These are phyloP conservation scores for Auricularia sp. DNA, from an alignment of 768 basidiomycete species.

Conservation along the genomic window DNA sequence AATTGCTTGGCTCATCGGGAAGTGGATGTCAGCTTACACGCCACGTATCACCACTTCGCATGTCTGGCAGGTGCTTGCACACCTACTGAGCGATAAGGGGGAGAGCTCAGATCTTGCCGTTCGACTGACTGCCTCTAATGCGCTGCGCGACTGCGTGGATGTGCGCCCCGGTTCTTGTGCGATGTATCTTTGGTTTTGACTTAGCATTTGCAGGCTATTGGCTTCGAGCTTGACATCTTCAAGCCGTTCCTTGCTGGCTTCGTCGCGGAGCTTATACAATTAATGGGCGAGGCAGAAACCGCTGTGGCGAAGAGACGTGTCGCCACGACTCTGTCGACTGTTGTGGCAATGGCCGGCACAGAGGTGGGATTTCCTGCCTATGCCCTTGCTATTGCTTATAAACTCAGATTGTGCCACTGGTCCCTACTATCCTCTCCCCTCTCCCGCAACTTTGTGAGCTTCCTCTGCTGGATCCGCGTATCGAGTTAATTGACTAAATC, in stretches of 20 bases:
- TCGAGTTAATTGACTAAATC: conserved; percentile 5
- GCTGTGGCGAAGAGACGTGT: conserved; percentile 70
- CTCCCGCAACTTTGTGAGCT: conserved; percentile 63
- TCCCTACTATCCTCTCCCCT: conserved; percentile 48
- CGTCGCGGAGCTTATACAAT: conserved; percentile 54
- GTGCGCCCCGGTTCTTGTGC: conserved; percentile 35
- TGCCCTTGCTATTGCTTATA: conserved; percentile 1
- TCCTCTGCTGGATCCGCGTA: neutral
- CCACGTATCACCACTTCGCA: conserved; percentile 41
- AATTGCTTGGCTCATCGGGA: conserved; percentile 89
- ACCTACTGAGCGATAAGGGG: conserved; percentile 61
- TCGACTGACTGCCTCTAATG: conserved; percentile 71
- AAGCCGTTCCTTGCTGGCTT: conserved; percentile 54
- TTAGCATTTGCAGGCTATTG: conserved; percentile 43
- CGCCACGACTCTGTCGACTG: conserved; percentile 53
- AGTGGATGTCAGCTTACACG: conserved; percentile 66
- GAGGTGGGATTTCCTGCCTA: conserved; percentile 17
- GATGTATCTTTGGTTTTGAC: neutral
- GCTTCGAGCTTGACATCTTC: conserved; percentile 55
- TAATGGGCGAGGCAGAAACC: conserved; percentile 65
- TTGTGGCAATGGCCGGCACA: conserved; percentile 45
- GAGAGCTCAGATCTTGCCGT: conserved; percentile 76
- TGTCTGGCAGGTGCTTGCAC: conserved; percentile 74
- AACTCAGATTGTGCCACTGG: conserved; percentile 56
- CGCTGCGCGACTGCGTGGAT: conserved; percentile 75